Base-by-base conservation (phyloP, 805 yeast genomes). In the Ogataea minuta region DNA sequence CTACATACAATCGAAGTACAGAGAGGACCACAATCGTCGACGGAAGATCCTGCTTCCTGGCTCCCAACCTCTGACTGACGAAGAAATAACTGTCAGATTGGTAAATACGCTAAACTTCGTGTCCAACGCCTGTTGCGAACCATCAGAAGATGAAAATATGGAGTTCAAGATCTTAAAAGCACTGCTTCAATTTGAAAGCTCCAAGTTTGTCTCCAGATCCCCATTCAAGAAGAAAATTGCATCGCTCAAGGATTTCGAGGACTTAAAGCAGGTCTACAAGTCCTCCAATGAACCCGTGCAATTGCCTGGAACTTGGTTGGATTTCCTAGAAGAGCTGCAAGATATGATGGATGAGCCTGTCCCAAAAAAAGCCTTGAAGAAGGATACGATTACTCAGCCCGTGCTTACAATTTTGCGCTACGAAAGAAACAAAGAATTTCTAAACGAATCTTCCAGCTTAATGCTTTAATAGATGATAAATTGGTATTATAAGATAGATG, bases 21-120 rank as follows among this genome's bases (percentile, higher is more conserved):
- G 43, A 11, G 57, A 57, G 27, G 56, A 60, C 28, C 55, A 54
- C 31, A 43, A 44, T 7, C 20, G 37, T 6, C 36, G 53, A 29
- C 30, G 59, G 26, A 29, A 28, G 3, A 14, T 38, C 4, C 20
- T 51, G 2, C 29, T 43, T 19, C 13, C 16, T 15, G 14, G 7
- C 9, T 13, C 36, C 7, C 16, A 24, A 9, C 25, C 31, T 6
- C 24, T 52, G 19, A 13, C 40, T 3, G 33, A 34, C 8, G 34
- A 36, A 8, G 52, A 52, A 24, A 6, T 54, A 4, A 25, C 41
- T 7, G 7, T 27, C 9, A 30, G 62, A 12, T 26, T 50, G 5
- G 34, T 54, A 3, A 54, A 56, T 25, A 49, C 62, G 1, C 31
- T 59, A 9, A 52, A 53, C 29, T 57, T 59, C 34, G 30, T 56